Conservation (phyloP, 148 eudicot genomes). For the Amaranthus hypochondriacus region DNA sequence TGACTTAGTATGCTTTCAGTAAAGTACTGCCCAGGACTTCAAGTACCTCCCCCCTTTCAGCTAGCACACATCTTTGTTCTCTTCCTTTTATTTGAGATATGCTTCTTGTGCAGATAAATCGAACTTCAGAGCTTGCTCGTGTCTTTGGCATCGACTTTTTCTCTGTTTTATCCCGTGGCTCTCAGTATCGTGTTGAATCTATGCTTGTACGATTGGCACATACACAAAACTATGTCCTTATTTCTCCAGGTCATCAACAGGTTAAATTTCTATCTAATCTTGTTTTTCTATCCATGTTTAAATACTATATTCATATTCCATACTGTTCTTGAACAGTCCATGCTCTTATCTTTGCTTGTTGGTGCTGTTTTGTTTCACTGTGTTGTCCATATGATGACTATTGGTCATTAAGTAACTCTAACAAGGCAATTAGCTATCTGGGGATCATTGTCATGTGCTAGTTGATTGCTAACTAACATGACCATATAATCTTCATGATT, state of each 20-base stretch:
- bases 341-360: background rate
- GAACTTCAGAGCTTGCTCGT: conserved; percentile 98
- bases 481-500: too few species aligned
- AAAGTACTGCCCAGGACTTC: background rate
- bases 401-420: background rate
- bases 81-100: conserved; percentile 3
- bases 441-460: too few species aligned
- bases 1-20: background rate
- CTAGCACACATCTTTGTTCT: background rate
- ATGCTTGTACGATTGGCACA: conserved; percentile 90
- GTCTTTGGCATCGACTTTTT: conserved; percentile 95
- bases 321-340: background rate
- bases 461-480: too few species aligned
- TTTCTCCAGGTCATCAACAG: conserved; percentile 84
- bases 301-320: too few species aligned
- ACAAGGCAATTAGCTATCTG: background rate
- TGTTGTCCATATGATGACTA: background rate
- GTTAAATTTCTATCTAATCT: conserved; percentile 24
- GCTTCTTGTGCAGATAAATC: conserved; percentile 53
- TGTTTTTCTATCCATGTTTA: background rate
- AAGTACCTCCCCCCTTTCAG: background rate
- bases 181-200: conserved; percentile 98
- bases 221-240: conserved; percentile 82
- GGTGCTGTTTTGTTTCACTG: too few species aligned
- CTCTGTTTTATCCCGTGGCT: conserved; percentile 96